A percentile compares a stretch with the other conserved stretches of the same genome.
These are phyloP conservation scores for Nothophaeocryptopus gaeumannii DNA, from an alignment of 2,329 filamentous ascomycete species.

Conservation along the genomic window DNA sequence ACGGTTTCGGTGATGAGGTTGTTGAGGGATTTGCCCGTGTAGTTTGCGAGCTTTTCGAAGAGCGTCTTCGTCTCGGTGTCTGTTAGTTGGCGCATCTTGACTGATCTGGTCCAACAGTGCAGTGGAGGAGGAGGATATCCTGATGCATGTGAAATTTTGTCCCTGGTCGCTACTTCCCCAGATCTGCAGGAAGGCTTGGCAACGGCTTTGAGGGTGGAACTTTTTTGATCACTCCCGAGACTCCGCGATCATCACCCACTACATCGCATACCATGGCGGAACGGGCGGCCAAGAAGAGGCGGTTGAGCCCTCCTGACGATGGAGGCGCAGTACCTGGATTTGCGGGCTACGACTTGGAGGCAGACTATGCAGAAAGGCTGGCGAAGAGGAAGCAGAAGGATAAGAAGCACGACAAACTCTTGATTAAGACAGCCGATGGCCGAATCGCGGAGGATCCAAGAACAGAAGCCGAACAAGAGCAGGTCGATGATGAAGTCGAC, in stretches of 20 bases:
- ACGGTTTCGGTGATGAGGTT: slow-evolving; percentile 58
- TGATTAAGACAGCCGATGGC: slow-evolving; percentile 84
- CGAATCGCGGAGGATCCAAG: slow-evolving; percentile 54
- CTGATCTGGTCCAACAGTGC: not conserved
- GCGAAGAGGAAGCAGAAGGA: slow-evolving; percentile 65
- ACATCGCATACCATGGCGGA: slow-evolving; percentile 42
- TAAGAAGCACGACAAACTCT: slow-evolving; percentile 72
- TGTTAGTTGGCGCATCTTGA: slow-evolving; percentile 75
- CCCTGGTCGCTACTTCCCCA: not conserved
- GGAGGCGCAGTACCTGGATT: slow-evolving; percentile 28
- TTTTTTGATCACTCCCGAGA: slow-evolving; percentile 1
- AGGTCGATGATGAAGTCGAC: slow-evolving; percentile 55
- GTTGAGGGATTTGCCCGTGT: slow-evolving; percentile 82
- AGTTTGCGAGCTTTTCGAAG: slow-evolving; percentile 90
- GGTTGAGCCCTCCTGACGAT: slow-evolving; percentile 49
- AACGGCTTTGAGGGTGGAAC: not conserved
- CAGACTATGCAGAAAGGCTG: slow-evolving; percentile 79
- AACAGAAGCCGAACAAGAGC: slow-evolving; percentile 41
- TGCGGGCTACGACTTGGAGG: slow-evolving; percentile 83
- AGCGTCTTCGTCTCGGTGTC: slow-evolving; percentile 76
- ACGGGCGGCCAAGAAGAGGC: slow-evolving; percentile 49
- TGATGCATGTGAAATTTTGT: slow-evolving; percentile 2
- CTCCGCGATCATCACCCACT: not conserved
- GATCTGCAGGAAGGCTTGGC: not conserved
- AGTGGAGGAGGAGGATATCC: slow-evolving; percentile 1